phyloP scores from a whole-genome alignment of 2,329 filamentous ascomycete species.

The Trichoderma hamatum region DNA sequence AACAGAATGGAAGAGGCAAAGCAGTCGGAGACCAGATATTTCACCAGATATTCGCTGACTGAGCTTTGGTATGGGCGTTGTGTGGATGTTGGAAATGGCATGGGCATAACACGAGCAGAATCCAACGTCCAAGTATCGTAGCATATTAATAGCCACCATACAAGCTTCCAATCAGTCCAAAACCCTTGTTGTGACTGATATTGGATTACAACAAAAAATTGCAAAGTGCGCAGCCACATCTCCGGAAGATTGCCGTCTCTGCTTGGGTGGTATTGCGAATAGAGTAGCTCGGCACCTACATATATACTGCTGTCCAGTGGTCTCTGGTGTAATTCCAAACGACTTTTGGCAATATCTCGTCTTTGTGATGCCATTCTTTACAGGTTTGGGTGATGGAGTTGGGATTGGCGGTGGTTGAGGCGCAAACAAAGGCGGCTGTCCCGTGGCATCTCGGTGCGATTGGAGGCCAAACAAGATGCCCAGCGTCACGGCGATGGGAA shows the following conservation, averaged over 20 bases:
- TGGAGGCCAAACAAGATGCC: slow-evolving; percentile 55
- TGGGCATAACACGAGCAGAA: background rate
- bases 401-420: slow-evolving; percentile 29
- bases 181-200: background rate
- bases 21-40: background rate
- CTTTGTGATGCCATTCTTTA: slow-evolving; percentile 26
- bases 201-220: background rate
- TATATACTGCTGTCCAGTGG: slow-evolving; percentile 50
- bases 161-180: background rate
- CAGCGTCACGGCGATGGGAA: slow-evolving; percentile 54
- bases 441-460: slow-evolving; percentile 46
- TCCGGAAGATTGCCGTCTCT: background rate
- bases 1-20: background rate
- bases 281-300: slow-evolving; percentile 42
- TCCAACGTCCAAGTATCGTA: background rate
- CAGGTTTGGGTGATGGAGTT: slow-evolving; percentile 21
- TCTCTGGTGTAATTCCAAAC: slow-evolving; percentile 49
- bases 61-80: background rate
- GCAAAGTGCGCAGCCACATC: background rate
- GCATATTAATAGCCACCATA: background rate
- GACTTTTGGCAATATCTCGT: slow-evolving; percentile 47
- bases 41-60: background rate
- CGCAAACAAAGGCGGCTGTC: slow-evolving; percentile 50
- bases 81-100: background rate
- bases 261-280: background rate